Evolutionary conservation across 352 stramenopile genomes (phyloP), one percentile per base, ranked within the genome.

Genomic region (Vaucheria bursata): DNA sequence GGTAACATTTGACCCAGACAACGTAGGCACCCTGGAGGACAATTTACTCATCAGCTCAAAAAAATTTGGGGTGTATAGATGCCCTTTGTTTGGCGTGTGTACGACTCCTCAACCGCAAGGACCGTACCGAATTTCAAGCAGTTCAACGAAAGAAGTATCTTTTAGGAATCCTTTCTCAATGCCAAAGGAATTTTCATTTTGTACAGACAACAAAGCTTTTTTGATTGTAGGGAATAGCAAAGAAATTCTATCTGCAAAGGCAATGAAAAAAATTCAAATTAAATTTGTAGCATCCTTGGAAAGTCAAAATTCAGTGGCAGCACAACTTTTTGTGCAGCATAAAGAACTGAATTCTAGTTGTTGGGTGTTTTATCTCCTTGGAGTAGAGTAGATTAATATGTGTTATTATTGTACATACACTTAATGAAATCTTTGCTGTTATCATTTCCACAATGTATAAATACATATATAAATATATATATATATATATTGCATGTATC

Each of bases 161-260:
- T 96, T 96, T 85, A 91, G 90, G 53, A 96, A 96, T 73, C 90
- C 96, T 0, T 96, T 96, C 71, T 91, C 87, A 25, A 81, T 83
- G 3, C 68, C 88, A 0, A 85, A 81, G n/a, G 90, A 95, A 18
- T 96, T 96, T 78, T 86, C 90, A 8, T 86, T 94, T 33, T 86
- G 90, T 33, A 81, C 90, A 18, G 91, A 96, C 82, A 92, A 92
- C 65, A 84, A 88, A 1, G 84, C 75, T 6, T 95, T 96, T 64
- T 78, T 85, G 0, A 64, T 94, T 6, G 50, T 67, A 8, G 87
- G 84, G 31, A 78, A 84, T 5, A 87, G 85, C 40, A 89, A 71
- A 29, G 33, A 90, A 12, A 89, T 86, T 0, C 89, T 95, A 8
- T 79, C 88, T 18, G 85, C 90, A 6, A 95, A 84, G 80, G 82